Conservation (phyloP, 345 rosid genomes). For the Pistacia integerrima region DNA sequence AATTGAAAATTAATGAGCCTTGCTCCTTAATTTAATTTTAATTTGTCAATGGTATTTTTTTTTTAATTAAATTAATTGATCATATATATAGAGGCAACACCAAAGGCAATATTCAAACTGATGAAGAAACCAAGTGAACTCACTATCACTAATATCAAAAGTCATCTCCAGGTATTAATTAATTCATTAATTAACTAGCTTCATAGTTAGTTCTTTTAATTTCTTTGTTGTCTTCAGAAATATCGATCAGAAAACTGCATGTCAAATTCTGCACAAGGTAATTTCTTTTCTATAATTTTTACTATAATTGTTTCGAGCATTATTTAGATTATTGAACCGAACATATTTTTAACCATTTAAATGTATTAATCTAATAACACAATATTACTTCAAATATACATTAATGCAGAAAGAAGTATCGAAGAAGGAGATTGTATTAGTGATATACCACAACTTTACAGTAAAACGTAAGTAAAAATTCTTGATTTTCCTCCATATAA, state of each 20-base stretch:
- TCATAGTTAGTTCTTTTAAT: too few species aligned
- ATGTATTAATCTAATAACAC: too few species aligned
- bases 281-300: background rate
- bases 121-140: constrained; percentile 21
- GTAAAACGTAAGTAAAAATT: constrained; percentile 3
- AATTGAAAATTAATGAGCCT: too few species aligned
- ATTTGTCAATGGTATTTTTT: background rate
- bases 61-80: background rate
- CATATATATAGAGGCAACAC: constrained; percentile 21
- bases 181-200: too few species aligned
- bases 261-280: constrained; percentile 10
- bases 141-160: constrained; percentile 24
- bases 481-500: background rate
- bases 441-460: background rate
- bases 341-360: too few species aligned
- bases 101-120: constrained; percentile 22
- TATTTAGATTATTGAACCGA: too few species aligned
- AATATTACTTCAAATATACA: too few species aligned
- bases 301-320: too few species aligned
- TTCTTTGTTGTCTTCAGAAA: constrained; percentile 10
- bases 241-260: constrained; percentile 10
- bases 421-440: background rate
- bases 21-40: too few species aligned
- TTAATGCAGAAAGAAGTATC: background rate
- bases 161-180: constrained; percentile 27